Evolutionary conservation across 2,329 filamentous ascomycete species (phyloP).

Genomic region (Lecanicillium sp.): DNA sequence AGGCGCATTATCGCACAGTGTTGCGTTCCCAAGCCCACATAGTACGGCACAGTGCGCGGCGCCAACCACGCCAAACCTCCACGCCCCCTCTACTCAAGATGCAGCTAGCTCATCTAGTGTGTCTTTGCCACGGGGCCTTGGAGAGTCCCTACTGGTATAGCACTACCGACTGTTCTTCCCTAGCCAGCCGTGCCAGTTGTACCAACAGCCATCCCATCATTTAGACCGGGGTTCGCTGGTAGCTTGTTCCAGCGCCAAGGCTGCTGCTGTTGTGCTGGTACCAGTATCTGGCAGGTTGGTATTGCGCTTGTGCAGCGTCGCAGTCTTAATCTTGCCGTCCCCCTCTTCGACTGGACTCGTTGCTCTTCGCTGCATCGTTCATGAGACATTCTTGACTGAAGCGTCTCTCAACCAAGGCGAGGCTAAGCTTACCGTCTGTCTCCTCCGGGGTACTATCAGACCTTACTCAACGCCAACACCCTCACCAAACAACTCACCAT

Average conservation of each 20-base stretch:
- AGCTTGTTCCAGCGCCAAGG: not conserved
- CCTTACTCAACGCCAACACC: not conserved
- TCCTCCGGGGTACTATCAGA: not conserved
- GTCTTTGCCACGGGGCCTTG: too few species aligned
- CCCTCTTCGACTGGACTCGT: too few species aligned
- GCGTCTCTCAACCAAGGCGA: too few species aligned
- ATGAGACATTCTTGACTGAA: too few species aligned
- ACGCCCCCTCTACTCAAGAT: too few species aligned
- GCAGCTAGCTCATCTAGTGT: conserved; percentile 1
- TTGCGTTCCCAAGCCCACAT: not conserved
- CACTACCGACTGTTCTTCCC: not conserved
- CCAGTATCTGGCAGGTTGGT: too few species aligned
- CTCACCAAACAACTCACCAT: conserved; percentile 24
- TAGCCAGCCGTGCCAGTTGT: too few species aligned
- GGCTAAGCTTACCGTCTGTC: too few species aligned
- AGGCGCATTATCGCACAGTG: too few species aligned
- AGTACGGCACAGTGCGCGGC: not conserved
- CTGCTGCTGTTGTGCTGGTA: not conserved
- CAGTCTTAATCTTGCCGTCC: too few species aligned
- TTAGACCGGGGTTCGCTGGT: not conserved
- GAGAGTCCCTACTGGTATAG: too few species aligned
- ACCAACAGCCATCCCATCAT: not conserved
- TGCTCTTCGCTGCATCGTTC: not conserved
- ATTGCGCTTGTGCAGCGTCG: too few species aligned
- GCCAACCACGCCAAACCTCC: not conserved